phyloP scores from a whole-genome alignment of 306 rosid species.

The Quillaja saponaria region DNA sequence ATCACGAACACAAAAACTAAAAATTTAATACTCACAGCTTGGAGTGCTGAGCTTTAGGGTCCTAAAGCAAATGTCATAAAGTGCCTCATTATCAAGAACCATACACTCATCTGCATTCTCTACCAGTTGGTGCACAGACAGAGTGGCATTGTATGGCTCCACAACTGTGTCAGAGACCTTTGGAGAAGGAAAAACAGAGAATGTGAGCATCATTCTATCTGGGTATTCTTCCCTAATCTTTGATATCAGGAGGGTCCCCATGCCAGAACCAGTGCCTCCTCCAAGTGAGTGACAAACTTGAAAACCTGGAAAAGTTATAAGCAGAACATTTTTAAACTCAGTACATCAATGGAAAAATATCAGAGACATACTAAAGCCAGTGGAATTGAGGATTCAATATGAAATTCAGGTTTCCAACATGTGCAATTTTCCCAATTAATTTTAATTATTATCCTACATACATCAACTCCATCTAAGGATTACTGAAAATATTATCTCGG shows the following conservation, averaged over 20 bases:
- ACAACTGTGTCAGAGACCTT: slow-evolving; percentile 98
- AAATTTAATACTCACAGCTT: slow-evolving; percentile 60
- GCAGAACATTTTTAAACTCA: slow-evolving; percentile 12
- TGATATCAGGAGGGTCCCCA: slow-evolving; percentile 87
- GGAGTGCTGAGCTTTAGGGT: slow-evolving; percentile 95
- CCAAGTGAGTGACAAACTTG: slow-evolving; percentile 97
- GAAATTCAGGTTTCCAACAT: too few species aligned
- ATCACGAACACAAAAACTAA: not conserved
- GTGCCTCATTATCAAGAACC: slow-evolving; percentile 97
- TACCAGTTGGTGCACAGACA: slow-evolving; percentile 87
- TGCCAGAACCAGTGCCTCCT: slow-evolving; percentile 95
- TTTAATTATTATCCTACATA: too few species aligned
- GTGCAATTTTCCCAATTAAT: too few species aligned
- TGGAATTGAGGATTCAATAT: not conserved
- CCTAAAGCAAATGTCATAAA: slow-evolving; percentile 93
- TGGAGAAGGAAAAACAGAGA: slow-evolving; percentile 93
- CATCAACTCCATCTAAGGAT: too few species aligned
- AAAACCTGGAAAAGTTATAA: slow-evolving; percentile 55
- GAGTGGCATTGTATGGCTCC: slow-evolving; percentile 93
- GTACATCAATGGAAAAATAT: not conserved
- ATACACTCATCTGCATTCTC: slow-evolving; percentile 96
- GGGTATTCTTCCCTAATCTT: slow-evolving; percentile 95
- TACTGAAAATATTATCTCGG: too few species aligned
- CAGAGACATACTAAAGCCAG: not conserved
- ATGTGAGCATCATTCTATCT: slow-evolving; percentile 92